These are phyloP conservation scores for Quillaja saponaria DNA, from an alignment of 306 rosid species.

Conservation along the genomic window DNA sequence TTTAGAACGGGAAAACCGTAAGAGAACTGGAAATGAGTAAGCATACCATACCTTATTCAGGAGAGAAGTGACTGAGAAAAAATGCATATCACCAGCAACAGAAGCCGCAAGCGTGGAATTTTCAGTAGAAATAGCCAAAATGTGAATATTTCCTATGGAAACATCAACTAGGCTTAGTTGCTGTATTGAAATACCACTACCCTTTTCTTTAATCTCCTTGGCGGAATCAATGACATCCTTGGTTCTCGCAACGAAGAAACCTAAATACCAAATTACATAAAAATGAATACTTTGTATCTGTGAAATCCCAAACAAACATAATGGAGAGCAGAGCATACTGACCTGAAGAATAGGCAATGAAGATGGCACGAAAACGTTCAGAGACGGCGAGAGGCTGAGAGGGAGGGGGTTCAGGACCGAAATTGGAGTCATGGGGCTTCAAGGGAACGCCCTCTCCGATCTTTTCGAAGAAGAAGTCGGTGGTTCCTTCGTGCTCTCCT, in stretches of 20 bases:
- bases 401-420: conserved; percentile 49
- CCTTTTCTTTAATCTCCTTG: conserved; percentile 48
- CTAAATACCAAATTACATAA: conserved; percentile 32
- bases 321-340: neutral
- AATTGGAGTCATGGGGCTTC: conserved; percentile 38
- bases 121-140: conserved; percentile 67
- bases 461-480: conserved; percentile 61
- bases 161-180: conserved; percentile 63
- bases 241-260: conserved; percentile 70
- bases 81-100: conserved; percentile 39
- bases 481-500: conserved; percentile 44
- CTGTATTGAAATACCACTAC: conserved; percentile 52
- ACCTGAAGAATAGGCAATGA: conserved; percentile 67
- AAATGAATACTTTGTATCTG: neutral
- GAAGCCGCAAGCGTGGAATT: conserved; percentile 62
- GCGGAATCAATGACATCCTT: conserved; percentile 69
- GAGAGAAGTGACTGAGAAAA: conserved; percentile 54
- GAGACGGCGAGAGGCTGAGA: conserved; percentile 80
- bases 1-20: conserved; percentile 3
- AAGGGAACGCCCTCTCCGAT: conserved; percentile 72
- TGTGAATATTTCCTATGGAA: conserved; percentile 55
- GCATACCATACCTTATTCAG: conserved; percentile 56
- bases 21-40: neutral
- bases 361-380: conserved; percentile 59
- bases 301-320: neutral